Evolutionary conservation across 805 yeast species (phyloP).

Genomic region (Candida oleophila): DNA sequence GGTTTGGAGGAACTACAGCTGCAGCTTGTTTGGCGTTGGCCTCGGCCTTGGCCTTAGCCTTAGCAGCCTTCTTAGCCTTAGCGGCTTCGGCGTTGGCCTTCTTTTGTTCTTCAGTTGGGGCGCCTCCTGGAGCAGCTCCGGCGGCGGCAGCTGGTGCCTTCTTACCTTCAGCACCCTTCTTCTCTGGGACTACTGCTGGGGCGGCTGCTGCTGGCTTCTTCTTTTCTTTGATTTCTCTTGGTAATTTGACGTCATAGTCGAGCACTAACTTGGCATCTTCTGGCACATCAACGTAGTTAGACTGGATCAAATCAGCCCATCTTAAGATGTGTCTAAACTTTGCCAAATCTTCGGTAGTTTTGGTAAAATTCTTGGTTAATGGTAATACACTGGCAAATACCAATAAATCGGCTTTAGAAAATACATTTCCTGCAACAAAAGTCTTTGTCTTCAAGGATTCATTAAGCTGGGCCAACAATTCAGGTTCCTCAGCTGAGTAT

Average conservation of each 20-base stretch:
- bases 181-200: conserved; percentile 22
- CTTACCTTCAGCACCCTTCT: conserved; percentile 38
- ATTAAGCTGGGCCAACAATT: conserved; percentile 53
- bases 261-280: conserved; percentile 53
- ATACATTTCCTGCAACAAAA: conserved; percentile 64
- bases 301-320: conserved; percentile 90
- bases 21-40: conserved; percentile 46
- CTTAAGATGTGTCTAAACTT: conserved; percentile 80
- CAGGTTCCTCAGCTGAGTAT: conserved; percentile 36
- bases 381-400: conserved; percentile 70
- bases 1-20: conserved; percentile 66
- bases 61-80: conserved; percentile 62
- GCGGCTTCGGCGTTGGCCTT: conserved; percentile 53
- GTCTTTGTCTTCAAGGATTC: conserved; percentile 66
- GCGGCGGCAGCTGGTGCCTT: conserved; percentile 44
- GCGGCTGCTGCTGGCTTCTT: conserved; percentile 40
- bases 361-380: conserved; percentile 52
- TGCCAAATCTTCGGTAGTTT: conserved; percentile 51
- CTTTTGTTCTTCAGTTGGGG: conserved; percentile 42
- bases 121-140: conserved; percentile 16
- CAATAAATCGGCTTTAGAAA: conserved; percentile 68
- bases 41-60: conserved; percentile 59
- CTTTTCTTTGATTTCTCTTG: conserved; percentile 74
- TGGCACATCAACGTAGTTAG: conserved; percentile 52
- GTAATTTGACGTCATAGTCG: conserved; percentile 60